Percentiles rank a stretch among this genome's conserved stretches.
Conservation (phyloP, 148 eudicot genomes). For the Rhododendron ferrugineum region DNA sequence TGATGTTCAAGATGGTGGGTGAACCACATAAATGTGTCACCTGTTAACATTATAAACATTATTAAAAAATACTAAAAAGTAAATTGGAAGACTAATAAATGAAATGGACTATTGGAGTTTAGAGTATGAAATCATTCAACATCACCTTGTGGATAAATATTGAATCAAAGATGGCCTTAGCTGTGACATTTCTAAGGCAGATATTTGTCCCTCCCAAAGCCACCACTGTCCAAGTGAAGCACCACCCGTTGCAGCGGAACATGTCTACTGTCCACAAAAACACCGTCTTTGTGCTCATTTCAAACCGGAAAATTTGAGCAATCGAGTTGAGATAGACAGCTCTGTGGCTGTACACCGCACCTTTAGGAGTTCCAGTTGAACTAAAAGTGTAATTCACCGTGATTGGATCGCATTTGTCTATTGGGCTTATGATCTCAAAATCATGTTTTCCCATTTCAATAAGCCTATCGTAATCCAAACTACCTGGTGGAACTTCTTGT, state of each 20-base stretch:
- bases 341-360: slow-evolving; percentile 38
- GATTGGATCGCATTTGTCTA: slow-evolving; percentile 27
- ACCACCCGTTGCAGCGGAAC: slow-evolving; percentile 54
- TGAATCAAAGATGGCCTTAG: slow-evolving; percentile 34
- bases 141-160: slow-evolving; percentile 35
- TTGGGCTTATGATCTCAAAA: slow-evolving; percentile 16
- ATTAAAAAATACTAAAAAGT: neutral
- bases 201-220: slow-evolving; percentile 65
- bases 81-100: neutral
- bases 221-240: slow-evolving; percentile 63
- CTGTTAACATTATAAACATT: no score
- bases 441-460: slow-evolving; percentile 20
- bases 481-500: neutral
- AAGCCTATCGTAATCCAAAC: slow-evolving; percentile 20
- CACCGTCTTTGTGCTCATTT: slow-evolving; percentile 14
- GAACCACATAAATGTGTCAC: no score
- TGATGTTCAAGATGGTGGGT: no score
- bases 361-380: slow-evolving; percentile 40
- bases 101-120: neutral
- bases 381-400: slow-evolving; percentile 39
- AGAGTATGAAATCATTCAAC: neutral
- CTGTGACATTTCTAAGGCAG: slow-evolving; percentile 42
- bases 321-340: slow-evolving; percentile 28
- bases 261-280: slow-evolving; percentile 45
- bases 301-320: slow-evolving; percentile 18